phyloP scores from a whole-genome alignment of 2,329 filamentous ascomycete genomes.

The Huntiella moniliformis region DNA sequence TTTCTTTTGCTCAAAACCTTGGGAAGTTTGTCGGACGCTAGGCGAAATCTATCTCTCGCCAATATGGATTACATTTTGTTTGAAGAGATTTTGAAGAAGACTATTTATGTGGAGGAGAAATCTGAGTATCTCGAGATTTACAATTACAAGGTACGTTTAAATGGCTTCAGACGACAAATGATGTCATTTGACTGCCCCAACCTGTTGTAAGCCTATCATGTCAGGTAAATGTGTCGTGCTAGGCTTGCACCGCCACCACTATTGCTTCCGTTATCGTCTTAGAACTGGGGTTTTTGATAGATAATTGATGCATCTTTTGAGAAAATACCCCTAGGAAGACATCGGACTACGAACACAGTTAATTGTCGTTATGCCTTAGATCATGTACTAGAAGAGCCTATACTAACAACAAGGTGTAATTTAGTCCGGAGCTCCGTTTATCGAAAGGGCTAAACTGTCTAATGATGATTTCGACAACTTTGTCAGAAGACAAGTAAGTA shows the following conservation, averaged over 20 bases:
- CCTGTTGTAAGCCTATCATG: not conserved
- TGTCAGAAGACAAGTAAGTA: slow-evolving; percentile 28
- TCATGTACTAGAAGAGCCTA: too few species aligned
- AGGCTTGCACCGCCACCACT: not conserved
- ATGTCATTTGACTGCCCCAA: not conserved
- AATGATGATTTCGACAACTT: slow-evolving; percentile 39
- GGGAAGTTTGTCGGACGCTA: too few species aligned
- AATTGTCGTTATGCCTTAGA: too few species aligned
- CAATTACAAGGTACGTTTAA: slow-evolving; percentile 24
- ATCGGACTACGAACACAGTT: too few species aligned
- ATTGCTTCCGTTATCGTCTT: not conserved
- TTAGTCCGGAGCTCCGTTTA: slow-evolving; percentile 12
- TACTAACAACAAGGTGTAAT: too few species aligned
- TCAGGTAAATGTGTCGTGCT: not conserved
- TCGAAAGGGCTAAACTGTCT: not conserved
- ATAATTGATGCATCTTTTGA: not conserved
- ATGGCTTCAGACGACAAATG: not conserved
- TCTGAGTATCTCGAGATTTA: slow-evolving; percentile 39
- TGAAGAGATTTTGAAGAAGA: slow-evolving; percentile 22
- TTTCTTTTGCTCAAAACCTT: too few species aligned
- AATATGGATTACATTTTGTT: slow-evolving; percentile 10
- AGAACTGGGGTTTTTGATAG: not conserved
- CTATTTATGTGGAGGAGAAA: slow-evolving; percentile 29
- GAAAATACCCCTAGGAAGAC: not conserved
- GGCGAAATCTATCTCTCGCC: not conserved